phyloP scores from a whole-genome alignment of 1,139 yeast genomes.

The Waltiozyma sp. region DNA sequence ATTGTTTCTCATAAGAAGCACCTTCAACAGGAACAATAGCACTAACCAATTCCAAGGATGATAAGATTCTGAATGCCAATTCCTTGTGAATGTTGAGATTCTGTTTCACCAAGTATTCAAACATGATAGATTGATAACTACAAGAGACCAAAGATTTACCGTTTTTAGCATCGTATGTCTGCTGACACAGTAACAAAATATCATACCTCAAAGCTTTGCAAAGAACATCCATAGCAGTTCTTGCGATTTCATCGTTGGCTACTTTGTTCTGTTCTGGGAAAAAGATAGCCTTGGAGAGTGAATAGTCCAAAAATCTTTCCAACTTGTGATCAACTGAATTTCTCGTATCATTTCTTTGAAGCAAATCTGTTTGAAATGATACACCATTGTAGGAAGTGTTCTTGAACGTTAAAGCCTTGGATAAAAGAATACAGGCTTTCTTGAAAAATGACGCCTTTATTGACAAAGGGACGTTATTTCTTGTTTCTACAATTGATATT shows the following conservation, averaged over 20 bases:
- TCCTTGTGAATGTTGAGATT: constrained; percentile 29
- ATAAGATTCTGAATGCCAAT: constrained; percentile 30
- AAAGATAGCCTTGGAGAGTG: constrained; percentile 20
- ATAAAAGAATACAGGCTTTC: constrained; percentile 20
- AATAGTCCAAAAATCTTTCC: constrained; percentile 29
- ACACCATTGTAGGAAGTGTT: constrained; percentile 15
- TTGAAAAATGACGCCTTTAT: constrained; percentile 18
- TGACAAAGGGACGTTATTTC: constrained; percentile 13
- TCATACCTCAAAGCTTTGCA: constrained; percentile 43
- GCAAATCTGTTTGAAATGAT: constrained; percentile 27
- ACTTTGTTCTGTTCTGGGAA: constrained; percentile 21
- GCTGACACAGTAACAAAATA: constrained; percentile 42
- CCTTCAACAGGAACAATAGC: constrained; percentile 24
- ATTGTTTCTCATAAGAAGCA: constrained; percentile 11
- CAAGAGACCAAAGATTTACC: constrained; percentile 26
- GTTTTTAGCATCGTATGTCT: constrained; percentile 32
- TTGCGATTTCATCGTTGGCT: constrained; percentile 20
- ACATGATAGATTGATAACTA: constrained; percentile 34
- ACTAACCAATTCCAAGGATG: constrained; percentile 33
- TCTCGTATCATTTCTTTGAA: constrained; percentile 34
- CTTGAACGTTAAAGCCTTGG: constrained; percentile 19
- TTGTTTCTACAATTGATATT: constrained; percentile 21
- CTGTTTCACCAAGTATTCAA: constrained; percentile 26
- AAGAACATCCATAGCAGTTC: constrained; percentile 33
- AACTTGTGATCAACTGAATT: constrained; percentile 27